phyloP scores from a whole-genome alignment of 2,329 filamentous ascomycete genomes.

The Penicillium sp. region DNA sequence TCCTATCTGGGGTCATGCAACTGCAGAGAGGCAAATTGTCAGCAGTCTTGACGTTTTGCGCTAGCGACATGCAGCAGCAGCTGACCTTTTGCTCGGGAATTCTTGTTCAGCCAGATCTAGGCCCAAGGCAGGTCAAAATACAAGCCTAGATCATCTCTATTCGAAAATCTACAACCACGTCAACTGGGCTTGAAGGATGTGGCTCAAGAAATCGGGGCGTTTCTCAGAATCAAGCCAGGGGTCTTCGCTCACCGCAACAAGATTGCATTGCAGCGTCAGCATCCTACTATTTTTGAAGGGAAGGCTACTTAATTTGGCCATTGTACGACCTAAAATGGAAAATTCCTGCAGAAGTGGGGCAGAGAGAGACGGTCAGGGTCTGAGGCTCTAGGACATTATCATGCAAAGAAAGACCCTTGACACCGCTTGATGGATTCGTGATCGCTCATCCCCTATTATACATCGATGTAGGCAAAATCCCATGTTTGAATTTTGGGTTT shows the following conservation, averaged over 20 bases:
- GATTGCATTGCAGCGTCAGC: slow-evolving; percentile 4
- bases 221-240: not conserved
- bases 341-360: not conserved
- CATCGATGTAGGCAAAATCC: not conserved
- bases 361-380: slow-evolving; percentile 1
- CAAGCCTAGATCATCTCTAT: not conserved
- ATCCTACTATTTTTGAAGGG: not conserved
- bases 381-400: not conserved
- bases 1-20: not conserved
- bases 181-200: not conserved
- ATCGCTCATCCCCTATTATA: not conserved
- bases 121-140: not conserved
- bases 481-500: not conserved
- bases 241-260: slow-evolving; percentile 2
- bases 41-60: not conserved
- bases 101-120: not conserved
- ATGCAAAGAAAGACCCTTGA: not conserved
- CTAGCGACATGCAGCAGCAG: not conserved
- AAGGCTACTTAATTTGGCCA: not conserved
- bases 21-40: not conserved
- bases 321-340: slow-evolving; percentile 1
- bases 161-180: not conserved
- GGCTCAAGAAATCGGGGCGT: not conserved
- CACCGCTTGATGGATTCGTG: not conserved
- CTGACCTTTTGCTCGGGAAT: not conserved